Base-by-base conservation (phyloP, 495 filamentous ascomycete genomes). In the Xylaria venustula region DNA sequence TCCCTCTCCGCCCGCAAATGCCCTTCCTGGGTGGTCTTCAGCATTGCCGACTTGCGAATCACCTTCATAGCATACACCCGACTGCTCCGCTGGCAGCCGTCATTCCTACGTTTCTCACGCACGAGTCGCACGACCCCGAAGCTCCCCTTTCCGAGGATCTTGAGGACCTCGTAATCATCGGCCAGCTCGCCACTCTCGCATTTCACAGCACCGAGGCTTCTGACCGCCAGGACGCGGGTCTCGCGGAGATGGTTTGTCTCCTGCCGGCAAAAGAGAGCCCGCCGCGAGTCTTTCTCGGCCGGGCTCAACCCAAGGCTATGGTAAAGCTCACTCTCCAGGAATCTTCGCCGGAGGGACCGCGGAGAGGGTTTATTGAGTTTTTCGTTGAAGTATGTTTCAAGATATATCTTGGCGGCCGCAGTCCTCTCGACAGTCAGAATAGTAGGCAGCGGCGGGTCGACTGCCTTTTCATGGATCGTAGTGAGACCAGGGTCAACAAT, bases 61-160 rank as follows among this genome's bases (percentile, higher is more conserved):
- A 94, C 90, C 71, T 98, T 98, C 92, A 98, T 96, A 7, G 93
- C 93, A 71, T 88, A 97, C 2, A 96, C 86, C 47, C 85, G 80
- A 7, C 57, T 67, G 9, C 58, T 40, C 20, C 44, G 63, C 7
- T 49, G 55, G n/a, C 54, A 44, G 36, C 52, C 40, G 40, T 50
- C 46, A 19, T 37, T 12, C 50, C 63, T 51, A 36, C 71, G 58
- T 62, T 80, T 86, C 69, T 93, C 88, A 17, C 84, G 85, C 7
- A 96, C 92, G 23, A 98, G 80, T 46, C 88, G 82, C 7, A 98
- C 93, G 54, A 96, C 88, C 2, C 93, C 93, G 76, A 97, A 98
- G 66, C 93, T 96, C 14, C 93, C 93, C 71, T 93, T 95, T 0
- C 93, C 93, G n/a, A 98, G 81, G n/a, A 92, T 78, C 64, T 89